phyloP scores from a whole-genome alignment of 1,284 basidiomycete genomes.

The Heterobasidion parviporum region DNA sequence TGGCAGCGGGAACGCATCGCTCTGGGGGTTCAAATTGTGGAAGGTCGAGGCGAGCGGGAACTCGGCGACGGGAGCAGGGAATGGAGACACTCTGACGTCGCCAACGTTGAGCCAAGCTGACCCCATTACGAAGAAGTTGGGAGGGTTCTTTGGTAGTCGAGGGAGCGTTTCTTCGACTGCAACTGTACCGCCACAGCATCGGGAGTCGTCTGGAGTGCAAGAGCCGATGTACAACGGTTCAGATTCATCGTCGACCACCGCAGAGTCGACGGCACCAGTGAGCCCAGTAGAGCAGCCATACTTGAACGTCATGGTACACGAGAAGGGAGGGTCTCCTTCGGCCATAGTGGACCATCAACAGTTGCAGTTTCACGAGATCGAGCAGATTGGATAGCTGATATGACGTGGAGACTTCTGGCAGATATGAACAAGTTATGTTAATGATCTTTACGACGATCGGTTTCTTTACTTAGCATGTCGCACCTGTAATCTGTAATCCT shows the following conservation, averaged over 20 bases:
- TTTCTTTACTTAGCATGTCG: no score
- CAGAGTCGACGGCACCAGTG: slow-evolving; percentile 26
- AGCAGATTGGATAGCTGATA: neutral
- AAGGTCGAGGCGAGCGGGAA: slow-evolving; percentile 24
- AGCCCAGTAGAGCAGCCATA: slow-evolving; percentile 22
- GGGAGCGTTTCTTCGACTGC: slow-evolving; percentile 40
- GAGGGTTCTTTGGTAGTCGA: slow-evolving; percentile 58
- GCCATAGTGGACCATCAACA: neutral
- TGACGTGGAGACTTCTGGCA: no score
- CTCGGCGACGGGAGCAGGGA: slow-evolving; percentile 13
- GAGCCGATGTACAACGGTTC: slow-evolving; percentile 26
- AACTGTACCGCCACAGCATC: slow-evolving; percentile 6
- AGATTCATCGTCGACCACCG: slow-evolving; percentile 25
- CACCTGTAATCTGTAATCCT: neutral
- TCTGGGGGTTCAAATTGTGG: slow-evolving; percentile 53
- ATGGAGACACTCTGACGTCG: slow-evolving; percentile 2
- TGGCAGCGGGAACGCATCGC: slow-evolving; percentile 10
- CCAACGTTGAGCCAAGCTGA: slow-evolving; percentile 12
- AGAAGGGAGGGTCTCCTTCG: neutral
- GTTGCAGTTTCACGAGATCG: neutral
- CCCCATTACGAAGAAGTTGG: slow-evolving; percentile 50
- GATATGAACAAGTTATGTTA: neutral
- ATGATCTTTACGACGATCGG: neutral
- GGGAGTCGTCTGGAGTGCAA: slow-evolving; percentile 6
- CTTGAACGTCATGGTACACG: neutral